Evolutionary conservation across 2,329 filamentous ascomycete species (phyloP).

Genomic region (Nemania abortiva): DNA sequence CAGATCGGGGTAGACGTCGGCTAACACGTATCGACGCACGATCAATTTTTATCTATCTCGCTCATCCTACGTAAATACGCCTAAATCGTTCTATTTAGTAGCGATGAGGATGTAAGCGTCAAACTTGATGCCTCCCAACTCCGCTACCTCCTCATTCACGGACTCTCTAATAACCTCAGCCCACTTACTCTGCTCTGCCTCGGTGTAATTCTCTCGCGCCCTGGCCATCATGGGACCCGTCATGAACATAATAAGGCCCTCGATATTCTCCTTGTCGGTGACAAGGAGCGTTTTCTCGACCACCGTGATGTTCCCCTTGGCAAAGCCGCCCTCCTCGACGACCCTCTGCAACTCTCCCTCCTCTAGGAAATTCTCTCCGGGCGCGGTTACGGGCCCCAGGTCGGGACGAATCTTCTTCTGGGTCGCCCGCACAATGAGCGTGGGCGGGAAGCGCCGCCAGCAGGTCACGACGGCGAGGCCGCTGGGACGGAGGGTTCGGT

Average conservation of each 20-base stretch:
- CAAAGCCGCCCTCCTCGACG: conserved; percentile 46
- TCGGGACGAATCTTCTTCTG: conserved; percentile 47
- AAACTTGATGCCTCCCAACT: conserved; percentile 46
- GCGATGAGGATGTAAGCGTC: conserved; percentile 46
- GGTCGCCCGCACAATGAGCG: conserved; percentile 44
- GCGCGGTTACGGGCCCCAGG: conserved; percentile 44
- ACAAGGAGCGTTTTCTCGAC: conserved; percentile 45
- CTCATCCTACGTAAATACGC: too few relatives aligned
- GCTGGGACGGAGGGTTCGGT: conserved; percentile 44
- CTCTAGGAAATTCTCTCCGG: conserved; percentile 44
- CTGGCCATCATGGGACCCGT: conserved; percentile 48
- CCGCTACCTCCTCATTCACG: conserved; percentile 45
- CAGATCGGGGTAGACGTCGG: too few relatives aligned
- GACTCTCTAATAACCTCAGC: conserved; percentile 40
- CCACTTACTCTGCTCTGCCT: conserved; percentile 45
- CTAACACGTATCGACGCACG: too few relatives aligned
- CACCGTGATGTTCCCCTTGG: conserved; percentile 40
- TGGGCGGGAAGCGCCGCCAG: conserved; percentile 47
- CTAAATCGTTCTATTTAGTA: conserved; percentile 41
- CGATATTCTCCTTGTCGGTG: conserved; percentile 45
- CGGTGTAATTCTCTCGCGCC: conserved; percentile 48
- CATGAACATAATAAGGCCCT: conserved; percentile 48
- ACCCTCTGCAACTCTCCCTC: conserved; percentile 45
- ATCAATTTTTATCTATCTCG: too few relatives aligned
- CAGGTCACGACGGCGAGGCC: conserved; percentile 45